Conservation (phyloP, 225 moss, liverwort and hornwort genomes). For the Neckera pumila region DNA sequence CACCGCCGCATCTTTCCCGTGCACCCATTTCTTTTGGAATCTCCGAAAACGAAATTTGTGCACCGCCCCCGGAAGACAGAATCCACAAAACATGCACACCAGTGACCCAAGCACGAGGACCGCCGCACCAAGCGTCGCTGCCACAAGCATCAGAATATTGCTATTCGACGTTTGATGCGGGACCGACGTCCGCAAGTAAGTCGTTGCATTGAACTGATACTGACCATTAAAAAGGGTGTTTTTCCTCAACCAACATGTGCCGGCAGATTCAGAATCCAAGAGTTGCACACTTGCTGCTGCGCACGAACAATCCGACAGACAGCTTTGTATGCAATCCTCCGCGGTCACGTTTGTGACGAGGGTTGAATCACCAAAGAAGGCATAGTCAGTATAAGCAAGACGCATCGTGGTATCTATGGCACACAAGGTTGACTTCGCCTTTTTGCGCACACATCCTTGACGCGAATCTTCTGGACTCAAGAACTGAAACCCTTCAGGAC, state of each 20-base stretch:
- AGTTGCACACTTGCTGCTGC: not conserved
- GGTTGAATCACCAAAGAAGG: not conserved
- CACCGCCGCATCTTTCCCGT: not conserved
- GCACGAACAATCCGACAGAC: not conserved
- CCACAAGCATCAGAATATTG: not conserved
- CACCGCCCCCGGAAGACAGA: not conserved
- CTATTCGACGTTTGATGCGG: not conserved
- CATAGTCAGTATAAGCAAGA: not conserved
- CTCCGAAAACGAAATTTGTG: not conserved
- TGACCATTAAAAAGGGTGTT: not conserved
- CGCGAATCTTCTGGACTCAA: not conserved
- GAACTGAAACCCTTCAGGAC: not conserved
- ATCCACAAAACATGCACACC: not conserved
- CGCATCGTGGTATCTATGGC: not conserved
- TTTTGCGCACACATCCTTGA: not conserved
- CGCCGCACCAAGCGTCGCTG: not conserved
- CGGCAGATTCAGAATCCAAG: not conserved
- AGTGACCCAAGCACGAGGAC: not conserved
- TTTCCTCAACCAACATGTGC: not conserved
- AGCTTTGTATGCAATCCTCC: not conserved
- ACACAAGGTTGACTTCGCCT: not conserved
- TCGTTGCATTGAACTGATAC: not conserved
- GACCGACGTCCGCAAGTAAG: not conserved
- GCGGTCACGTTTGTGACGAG: not conserved
- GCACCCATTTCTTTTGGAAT: not conserved